phyloP scores from a whole-genome alignment of 208 protist species.

The Leishmania braziliensis region DNA sequence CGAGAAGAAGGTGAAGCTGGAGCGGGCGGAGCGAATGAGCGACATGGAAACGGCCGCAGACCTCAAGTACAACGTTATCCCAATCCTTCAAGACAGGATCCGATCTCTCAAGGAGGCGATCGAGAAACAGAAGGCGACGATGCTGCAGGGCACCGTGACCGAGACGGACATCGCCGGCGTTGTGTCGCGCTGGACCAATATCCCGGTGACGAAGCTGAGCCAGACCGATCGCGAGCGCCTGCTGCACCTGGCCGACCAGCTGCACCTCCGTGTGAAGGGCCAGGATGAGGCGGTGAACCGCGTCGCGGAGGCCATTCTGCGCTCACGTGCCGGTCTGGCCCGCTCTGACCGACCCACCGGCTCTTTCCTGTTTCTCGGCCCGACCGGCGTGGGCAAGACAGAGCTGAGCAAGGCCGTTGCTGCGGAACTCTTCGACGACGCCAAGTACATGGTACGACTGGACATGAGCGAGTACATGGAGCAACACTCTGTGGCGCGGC shows the following conservation, averaged over 20 bases:
- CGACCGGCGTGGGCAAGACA: constrained; percentile 97
- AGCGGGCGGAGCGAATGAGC: constrained; percentile 84
- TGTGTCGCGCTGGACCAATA: constrained; percentile 97
- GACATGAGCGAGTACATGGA: constrained; percentile 99
- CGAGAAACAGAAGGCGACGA: constrained; percentile 72
- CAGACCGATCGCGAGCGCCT: constrained; percentile 92
- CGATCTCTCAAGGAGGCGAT: constrained; percentile 70
- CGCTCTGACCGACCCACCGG: constrained; percentile 91
- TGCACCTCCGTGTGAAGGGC: constrained; percentile 94
- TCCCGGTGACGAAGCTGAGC: constrained; percentile 95
- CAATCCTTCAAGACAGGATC: constrained; percentile 91
- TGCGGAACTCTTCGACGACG: constrained; percentile 96
- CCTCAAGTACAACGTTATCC: constrained; percentile 96
- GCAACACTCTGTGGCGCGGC: constrained; percentile 93
- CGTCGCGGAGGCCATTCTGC: constrained; percentile 96
- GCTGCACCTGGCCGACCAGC: constrained; percentile 80
- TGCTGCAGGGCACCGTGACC: constrained; percentile 94
- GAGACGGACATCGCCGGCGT: constrained; percentile 95
- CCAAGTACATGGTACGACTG: constrained; percentile 96
- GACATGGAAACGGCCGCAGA: constrained; percentile 94
- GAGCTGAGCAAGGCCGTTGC: constrained; percentile 97
- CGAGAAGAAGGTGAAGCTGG: constrained; percentile 87
- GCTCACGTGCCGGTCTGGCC: constrained; percentile 94
- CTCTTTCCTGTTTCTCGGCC: constrained; percentile 97
- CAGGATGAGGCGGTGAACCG: constrained; percentile 96